Evolutionary conservation across 2,329 filamentous ascomycete genomes (phyloP).

Genomic region (Ceratocystiopsis brevicomis): DNA sequence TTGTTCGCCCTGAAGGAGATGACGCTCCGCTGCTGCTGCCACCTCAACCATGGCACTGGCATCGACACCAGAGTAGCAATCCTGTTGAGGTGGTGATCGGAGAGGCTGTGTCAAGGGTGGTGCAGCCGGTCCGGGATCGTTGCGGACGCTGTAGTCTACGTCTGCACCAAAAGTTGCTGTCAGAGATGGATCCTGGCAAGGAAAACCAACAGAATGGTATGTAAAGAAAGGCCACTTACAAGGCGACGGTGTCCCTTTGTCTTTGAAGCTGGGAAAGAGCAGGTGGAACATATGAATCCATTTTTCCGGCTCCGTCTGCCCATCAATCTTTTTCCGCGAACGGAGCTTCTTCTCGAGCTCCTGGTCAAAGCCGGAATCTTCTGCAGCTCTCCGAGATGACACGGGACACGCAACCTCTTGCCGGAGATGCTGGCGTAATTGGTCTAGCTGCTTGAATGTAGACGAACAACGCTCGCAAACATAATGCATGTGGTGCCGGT

Average conservation of each 20-base stretch:
- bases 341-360: conserved; percentile 18
- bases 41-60: not conserved
- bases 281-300: conserved; percentile 20
- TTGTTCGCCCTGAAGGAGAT: too few species aligned
- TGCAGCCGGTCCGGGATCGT: not conserved
- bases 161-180: not conserved
- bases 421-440: conserved; percentile 16
- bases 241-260: conserved; percentile 15
- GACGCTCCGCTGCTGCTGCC: not conserved
- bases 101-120: not conserved
- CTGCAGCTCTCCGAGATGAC: conserved; percentile 12
- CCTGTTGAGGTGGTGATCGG: too few species aligned
- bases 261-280: conserved; percentile 16
- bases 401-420: conserved; percentile 11
- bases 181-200: not conserved
- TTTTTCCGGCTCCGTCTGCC: conserved; percentile 17
- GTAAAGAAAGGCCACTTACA: conserved; percentile 11
- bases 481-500: conserved; percentile 17
- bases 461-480: conserved; percentile 19
- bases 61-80: not conserved
- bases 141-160: conserved; percentile 3
- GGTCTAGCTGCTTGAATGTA: conserved; percentile 16
- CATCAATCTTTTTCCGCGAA: conserved; percentile 15
- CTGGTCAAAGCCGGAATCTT: conserved; percentile 17
- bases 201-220: not conserved